These are phyloP conservation scores for Entomophthora muscae DNA, from an alignment of 371 early-diverging fungal species.

Conservation along the genomic window DNA sequence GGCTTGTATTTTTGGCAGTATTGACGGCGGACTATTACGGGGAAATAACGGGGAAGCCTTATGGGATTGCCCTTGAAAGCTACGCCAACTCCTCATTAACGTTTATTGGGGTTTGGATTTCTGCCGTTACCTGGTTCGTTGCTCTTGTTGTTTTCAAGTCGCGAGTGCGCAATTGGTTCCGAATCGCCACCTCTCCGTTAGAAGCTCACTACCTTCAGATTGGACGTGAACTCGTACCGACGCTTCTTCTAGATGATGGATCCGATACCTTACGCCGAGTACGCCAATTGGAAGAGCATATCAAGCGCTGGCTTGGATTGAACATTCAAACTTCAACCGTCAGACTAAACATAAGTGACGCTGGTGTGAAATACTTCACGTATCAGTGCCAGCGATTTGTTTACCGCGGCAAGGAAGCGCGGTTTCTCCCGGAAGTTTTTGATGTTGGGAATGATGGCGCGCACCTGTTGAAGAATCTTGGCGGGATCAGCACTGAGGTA, in stretches of 20 bases:
- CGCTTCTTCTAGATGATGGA: slow-evolving; percentile 33
- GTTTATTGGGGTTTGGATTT: slow-evolving; percentile 31
- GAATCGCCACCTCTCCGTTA: slow-evolving; percentile 26
- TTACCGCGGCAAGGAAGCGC: slow-evolving; percentile 15
- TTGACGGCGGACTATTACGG: slow-evolving; percentile 52
- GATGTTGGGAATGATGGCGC: slow-evolving; percentile 28
- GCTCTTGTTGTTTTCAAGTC: slow-evolving; percentile 20
- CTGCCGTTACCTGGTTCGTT: slow-evolving; percentile 29
- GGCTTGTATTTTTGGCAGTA: slow-evolving; percentile 39
- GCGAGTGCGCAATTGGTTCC: slow-evolving; percentile 42
- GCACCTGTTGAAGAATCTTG: slow-evolving; percentile 20
- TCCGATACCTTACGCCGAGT: slow-evolving; percentile 16
- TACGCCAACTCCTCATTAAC: slow-evolving; percentile 33
- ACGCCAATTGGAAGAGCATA: slow-evolving; percentile 15
- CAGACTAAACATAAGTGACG: slow-evolving; percentile 18
- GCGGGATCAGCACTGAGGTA: slow-evolving; percentile 34
- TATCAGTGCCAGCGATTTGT: slow-evolving; percentile 62
- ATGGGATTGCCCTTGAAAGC: slow-evolving; percentile 24
- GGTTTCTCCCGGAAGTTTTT: slow-evolving; percentile 34
- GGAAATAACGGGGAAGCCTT: slow-evolving; percentile 18
- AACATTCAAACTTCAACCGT: slow-evolving; percentile 23
- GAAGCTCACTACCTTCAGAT: slow-evolving; percentile 36
- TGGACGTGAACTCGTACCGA: slow-evolving; percentile 28
- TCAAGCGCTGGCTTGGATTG: slow-evolving; percentile 13
- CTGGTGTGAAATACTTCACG: slow-evolving; percentile 33